Percentiles rank a stretch among this genome's conserved stretches.
phyloP scores from a whole-genome alignment of 768 basidiomycete species.

The Mycena filopes region DNA sequence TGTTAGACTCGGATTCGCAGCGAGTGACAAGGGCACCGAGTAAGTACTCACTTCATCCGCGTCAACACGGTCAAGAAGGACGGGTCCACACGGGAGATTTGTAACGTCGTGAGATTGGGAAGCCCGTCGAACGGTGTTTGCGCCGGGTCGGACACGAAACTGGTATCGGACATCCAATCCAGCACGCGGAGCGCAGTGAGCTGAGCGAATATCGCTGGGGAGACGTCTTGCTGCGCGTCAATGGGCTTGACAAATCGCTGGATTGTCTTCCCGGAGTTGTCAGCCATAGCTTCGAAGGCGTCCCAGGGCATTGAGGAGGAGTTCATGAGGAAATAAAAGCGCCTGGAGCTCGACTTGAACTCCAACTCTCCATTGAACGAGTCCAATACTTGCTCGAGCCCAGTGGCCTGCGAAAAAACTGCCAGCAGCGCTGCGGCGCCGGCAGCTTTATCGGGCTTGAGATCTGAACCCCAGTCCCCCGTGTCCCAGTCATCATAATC shows the following conservation, averaged over 20 bases:
- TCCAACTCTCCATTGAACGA: not conserved
- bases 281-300: slow-evolving; percentile 3
- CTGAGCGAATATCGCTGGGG: no score
- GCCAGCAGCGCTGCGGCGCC: not conserved
- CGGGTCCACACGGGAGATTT: not conserved
- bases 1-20: not conserved
- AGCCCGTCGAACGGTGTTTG: no score
- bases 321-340: not conserved
- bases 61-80: slow-evolving; percentile 1
- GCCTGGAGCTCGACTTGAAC: not conserved
- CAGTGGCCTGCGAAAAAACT: not conserved
- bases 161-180: no score
- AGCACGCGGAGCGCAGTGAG: no score
- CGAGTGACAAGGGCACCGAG: not conserved
- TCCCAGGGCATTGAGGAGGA: not conserved
- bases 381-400: not conserved
- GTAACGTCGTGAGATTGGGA: not conserved
- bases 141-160: not conserved
- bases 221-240: no score
- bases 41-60: slow-evolving; percentile 9
- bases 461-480: not conserved
- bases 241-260: no score
- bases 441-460: no score
- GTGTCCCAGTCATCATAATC: no score
- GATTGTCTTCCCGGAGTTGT: not conserved